phyloP scores from a whole-genome alignment of 768 basidiomycete genomes.

The Calocybe gangraenosa region DNA sequence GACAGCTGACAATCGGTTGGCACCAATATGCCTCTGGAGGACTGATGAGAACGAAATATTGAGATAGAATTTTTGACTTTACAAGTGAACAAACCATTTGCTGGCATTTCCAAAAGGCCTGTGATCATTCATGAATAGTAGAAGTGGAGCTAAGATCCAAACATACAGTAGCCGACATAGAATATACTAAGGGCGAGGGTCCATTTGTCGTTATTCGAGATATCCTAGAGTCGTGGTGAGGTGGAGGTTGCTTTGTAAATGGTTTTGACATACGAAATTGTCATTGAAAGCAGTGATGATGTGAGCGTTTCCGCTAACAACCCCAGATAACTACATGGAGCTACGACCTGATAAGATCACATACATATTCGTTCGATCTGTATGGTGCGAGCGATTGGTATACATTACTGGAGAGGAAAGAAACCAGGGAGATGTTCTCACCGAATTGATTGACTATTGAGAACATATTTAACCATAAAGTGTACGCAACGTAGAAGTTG shows the following conservation, averaged over 20 bases:
- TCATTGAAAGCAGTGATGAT: slow-evolving; percentile 47
- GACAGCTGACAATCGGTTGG: slow-evolving; percentile 45
- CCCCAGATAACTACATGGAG: background rate
- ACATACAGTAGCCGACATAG: slow-evolving; percentile 55
- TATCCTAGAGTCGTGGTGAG: slow-evolving; percentile 28
- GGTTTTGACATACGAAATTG: slow-evolving; percentile 36
- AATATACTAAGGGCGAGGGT: slow-evolving; percentile 54
- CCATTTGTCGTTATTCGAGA: slow-evolving; percentile 51
- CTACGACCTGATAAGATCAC: slow-evolving; percentile 6
- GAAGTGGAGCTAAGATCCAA: background rate
- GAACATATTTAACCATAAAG: slow-evolving; percentile 12
- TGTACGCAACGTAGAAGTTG: background rate
- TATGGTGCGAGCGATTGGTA: slow-evolving; percentile 1
- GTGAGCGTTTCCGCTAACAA: slow-evolving; percentile 50
- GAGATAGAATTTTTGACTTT: background rate
- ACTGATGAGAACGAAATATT: too few species aligned
- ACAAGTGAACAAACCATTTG: slow-evolving; percentile 35
- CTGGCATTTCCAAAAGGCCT: slow-evolving; percentile 52
- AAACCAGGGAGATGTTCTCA: slow-evolving; percentile 16
- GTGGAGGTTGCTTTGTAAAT: background rate
- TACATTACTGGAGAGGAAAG: background rate
- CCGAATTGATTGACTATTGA: slow-evolving; percentile 45
- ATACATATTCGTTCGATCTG: slow-evolving; percentile 57
- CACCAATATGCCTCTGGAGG: slow-evolving; percentile 54
- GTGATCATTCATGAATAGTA: background rate